phyloP scores from a whole-genome alignment of 169 alveolate genomes.

The Plasmodium adleri region DNA sequence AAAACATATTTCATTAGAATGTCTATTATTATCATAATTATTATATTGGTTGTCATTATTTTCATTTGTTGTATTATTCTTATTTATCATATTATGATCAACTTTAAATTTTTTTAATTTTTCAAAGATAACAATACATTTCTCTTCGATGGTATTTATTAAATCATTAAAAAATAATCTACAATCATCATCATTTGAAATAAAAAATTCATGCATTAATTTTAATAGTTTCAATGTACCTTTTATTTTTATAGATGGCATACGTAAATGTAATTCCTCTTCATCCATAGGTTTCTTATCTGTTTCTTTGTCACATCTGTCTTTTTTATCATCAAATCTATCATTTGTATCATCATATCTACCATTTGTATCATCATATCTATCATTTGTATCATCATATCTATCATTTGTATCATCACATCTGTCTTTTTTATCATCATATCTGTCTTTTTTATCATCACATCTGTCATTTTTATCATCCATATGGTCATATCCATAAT shows the following conservation, averaged over 20 bases:
- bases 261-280: slow-evolving; percentile 3
- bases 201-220: slow-evolving; percentile 41
- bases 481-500: neutral
- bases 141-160: slow-evolving; percentile 34
- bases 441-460: neutral
- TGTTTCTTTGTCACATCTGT: neutral
- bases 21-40: neutral
- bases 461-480: neutral
- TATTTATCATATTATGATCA: neutral
- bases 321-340: neutral
- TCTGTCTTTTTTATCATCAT: neutral
- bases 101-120: neutral
- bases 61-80: too few relatives aligned
- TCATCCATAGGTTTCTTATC: neutral
- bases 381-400: neutral
- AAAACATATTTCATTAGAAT: neutral
- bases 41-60: neutral
- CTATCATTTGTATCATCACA: neutral
- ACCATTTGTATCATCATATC: neutral
- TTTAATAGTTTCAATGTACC: slow-evolving; percentile 43
- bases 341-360: neutral
- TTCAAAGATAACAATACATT: slow-evolving; percentile 11
- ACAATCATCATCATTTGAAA: slow-evolving; percentile 37
- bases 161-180: slow-evolving; percentile 46
- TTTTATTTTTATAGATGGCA: slow-evolving; percentile 4